Conservation (phyloP, 169 alveolate species). For the Condylostoma magnum region DNA sequence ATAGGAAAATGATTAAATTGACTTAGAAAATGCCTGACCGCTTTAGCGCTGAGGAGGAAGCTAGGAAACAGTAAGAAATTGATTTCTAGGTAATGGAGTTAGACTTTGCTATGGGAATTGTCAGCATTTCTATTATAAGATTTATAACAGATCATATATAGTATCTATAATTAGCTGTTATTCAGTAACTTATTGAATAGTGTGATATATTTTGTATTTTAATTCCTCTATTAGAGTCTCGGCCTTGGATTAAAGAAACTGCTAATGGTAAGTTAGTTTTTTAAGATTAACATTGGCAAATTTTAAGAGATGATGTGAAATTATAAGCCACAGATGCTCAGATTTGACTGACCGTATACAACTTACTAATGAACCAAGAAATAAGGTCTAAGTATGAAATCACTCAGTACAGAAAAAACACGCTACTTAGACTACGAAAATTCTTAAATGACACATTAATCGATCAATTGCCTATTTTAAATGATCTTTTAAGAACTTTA, state of each 20-base stretch:
- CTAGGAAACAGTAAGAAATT: conserved; percentile 38
- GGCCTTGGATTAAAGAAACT: conserved; percentile 81
- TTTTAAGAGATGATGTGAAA: conserved; percentile 43
- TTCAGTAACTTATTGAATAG: conserved; percentile 76
- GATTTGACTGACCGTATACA: conserved; percentile 79
- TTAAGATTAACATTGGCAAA: conserved; percentile 31
- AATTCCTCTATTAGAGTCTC: conserved; percentile 79
- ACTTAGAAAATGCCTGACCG: no score
- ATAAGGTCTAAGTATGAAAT: conserved; percentile 81
- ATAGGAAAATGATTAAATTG: conserved; percentile 69
- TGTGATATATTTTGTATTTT: conserved; percentile 75
- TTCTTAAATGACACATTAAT: conserved; percentile 71
- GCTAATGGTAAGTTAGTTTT: conserved; percentile 73
- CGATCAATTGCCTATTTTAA: conserved; percentile 77
- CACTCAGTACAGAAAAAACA: conserved; percentile 67
- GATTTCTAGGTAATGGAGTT: conserved; percentile 55
- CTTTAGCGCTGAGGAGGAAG: conserved; percentile 1
- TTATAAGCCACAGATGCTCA: conserved; percentile 74
- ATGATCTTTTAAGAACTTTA: conserved; percentile 70
- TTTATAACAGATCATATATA: conserved; percentile 79
- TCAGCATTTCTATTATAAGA: conserved; percentile 71
- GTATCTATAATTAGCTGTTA: conserved; percentile 72
- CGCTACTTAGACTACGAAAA: conserved; percentile 76
- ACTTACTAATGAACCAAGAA: conserved; percentile 77
- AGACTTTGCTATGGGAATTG: conserved; percentile 72